Evolutionary conservation across 2,329 filamentous ascomycete genomes (phyloP), one percentile per base, ranked within the genome.

Genomic region (Didymella lethalis): DNA sequence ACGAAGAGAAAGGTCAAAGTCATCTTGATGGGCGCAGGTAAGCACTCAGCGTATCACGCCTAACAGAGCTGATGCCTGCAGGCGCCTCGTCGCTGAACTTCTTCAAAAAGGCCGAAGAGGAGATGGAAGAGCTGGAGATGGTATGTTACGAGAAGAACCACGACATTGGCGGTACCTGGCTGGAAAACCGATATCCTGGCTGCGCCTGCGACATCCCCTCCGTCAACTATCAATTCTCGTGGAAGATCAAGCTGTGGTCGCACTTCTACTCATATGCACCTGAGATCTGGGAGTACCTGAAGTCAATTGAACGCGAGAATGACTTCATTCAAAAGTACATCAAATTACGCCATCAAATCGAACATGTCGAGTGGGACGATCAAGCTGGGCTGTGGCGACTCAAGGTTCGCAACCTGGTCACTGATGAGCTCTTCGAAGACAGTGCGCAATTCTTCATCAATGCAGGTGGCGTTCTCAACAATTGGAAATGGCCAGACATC

Each of bases 271-370:
- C 79, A 2, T 78, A 78, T 29, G 76, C 79, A 0, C 75, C 78
- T 1, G 81, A 84, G 66, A 84, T 85, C 12, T 80, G 79, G 73
- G 67, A 73, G 18, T 84, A 84, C 56, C 75, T 83, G 59, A 81
- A 83, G 62, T 70, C 68, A 1, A 78, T 83, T 29, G 67, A 69
- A 54, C 63, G 60, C 16, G 66, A 69, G n/a, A 80, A 77, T 26
- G 26, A 63, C 29, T 70, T 68, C 50, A 80, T 68, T 18, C n/a
- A 56, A 7, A 71, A 67, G 46, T 70, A 71, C 34, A 62, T 71
- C 52, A 67, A 62, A 48, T 31, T 71, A 12, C 58, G 40, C 4
- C 63, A 66, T 41, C 52, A 54, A 2, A 58, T 71, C 7, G 64
- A 69, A 40, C 62, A 62, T 31, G 62, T 61, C 1, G 58, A 68